Evolutionary conservation across 1,139 yeast species (phyloP).

Genomic region (Candida neerlandica): DNA sequence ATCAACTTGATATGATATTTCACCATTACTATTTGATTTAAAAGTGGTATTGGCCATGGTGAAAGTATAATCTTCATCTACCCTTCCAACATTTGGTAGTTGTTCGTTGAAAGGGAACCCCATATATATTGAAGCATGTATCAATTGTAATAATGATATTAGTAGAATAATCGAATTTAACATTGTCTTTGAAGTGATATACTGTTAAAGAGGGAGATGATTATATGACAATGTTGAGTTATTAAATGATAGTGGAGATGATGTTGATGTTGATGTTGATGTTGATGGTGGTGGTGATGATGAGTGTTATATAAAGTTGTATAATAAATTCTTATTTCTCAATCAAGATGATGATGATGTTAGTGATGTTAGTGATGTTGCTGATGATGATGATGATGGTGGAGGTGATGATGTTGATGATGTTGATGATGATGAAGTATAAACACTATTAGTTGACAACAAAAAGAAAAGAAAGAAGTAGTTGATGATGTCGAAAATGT

Average conservation of each 20-base stretch:
- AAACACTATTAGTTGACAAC: not conserved
- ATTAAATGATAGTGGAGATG: not conserved
- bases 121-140: constrained; percentile 37
- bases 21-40: constrained; percentile 43
- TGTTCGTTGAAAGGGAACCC: constrained; percentile 85
- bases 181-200: not conserved
- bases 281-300: not conserved
- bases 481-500: constrained; percentile 4
- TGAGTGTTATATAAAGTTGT: no score
- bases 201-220: not conserved
- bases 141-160: constrained; percentile 5
- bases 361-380: no score
- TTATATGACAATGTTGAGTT: not conserved
- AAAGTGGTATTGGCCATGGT: constrained; percentile 74
- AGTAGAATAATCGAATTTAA: not conserved
- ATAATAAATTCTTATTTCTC: no score
- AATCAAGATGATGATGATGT: not conserved
- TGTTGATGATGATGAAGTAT: not conserved
- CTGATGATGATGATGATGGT: not conserved
- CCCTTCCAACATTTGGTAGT: constrained; percentile 84
- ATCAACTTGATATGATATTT: constrained; percentile 56
- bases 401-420: not conserved
- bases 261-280: not conserved
- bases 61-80: constrained; percentile 63
- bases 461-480: not conserved